Conservation (phyloP, 2,329 filamentous ascomycete species). For the Orbilia brochopaga region DNA sequence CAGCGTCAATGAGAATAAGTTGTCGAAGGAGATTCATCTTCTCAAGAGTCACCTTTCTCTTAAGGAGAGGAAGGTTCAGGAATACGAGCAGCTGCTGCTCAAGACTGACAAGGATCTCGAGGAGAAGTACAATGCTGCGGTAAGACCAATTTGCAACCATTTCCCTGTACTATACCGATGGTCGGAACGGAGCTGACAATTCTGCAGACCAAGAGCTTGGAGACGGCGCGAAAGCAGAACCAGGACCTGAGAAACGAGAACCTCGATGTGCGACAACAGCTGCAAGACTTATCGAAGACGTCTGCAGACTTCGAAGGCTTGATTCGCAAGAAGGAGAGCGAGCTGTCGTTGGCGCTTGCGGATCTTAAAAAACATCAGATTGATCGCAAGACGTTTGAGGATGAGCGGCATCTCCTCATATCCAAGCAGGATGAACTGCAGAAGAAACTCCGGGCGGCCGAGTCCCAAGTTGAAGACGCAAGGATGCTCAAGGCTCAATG, state of each 20-base stretch:
- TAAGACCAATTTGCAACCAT: conserved; percentile 46
- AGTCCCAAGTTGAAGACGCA: conserved; percentile 86
- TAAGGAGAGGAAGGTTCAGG: conserved; percentile 87
- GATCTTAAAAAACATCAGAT: conserved; percentile 84
- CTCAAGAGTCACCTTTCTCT: conserved; percentile 85
- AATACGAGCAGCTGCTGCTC: conserved; percentile 82
- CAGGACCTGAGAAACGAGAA: conserved; percentile 81
- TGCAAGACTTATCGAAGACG: conserved; percentile 84
- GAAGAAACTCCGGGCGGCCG: conserved; percentile 77
- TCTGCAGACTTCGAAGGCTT: conserved; percentile 95
- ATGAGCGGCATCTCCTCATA: conserved; percentile 74
- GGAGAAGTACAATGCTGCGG: conserved; percentile 72
- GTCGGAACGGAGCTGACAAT: conserved; percentile 10
- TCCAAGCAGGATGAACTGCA: conserved; percentile 81
- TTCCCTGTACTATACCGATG: background rate
- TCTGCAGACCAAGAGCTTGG: conserved; percentile 77
- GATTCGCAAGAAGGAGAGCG: conserved; percentile 90
- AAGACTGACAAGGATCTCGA: conserved; percentile 88
- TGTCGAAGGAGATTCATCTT: conserved; percentile 86
- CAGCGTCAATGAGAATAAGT: conserved; percentile 74
- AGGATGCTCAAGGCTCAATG: conserved; percentile 82
- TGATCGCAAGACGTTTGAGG: conserved; percentile 77
- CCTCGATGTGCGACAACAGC: conserved; percentile 78
- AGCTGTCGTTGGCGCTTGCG: conserved; percentile 79
- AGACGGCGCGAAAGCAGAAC: conserved; percentile 74